Evolutionary conservation across 305 asterid genomes (phyloP), one percentile per base, ranked within the genome.

Genomic region (Fraxinus xanthoxyloides): DNA sequence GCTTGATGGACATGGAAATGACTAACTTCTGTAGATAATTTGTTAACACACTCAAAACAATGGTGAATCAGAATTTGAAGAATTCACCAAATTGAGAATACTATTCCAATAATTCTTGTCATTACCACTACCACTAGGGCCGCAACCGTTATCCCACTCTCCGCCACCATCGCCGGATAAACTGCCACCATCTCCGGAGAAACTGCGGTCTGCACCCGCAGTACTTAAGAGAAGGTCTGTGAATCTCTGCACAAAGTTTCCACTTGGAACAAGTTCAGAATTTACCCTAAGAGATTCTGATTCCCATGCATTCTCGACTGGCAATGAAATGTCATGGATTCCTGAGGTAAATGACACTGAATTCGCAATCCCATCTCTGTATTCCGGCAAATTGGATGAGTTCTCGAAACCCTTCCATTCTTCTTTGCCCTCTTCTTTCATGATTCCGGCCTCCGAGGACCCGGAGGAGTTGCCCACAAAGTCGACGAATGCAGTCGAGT

Each of bases 101-200:
- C 91, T 95, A 75, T 91, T 90, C 98, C 98, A 95, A 73, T 95
- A 95, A 77, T 89, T 90, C 89, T 93, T 94, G 79, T 88, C 89
- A 77, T 92, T 69, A 1, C 83, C 82, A 23, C 51, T 34, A 19
- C 77, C 88, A 28, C 85, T 28, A 3, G 83, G 85, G 34, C 75
- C 84, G 32, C 82, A 61, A 13, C 85, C 81, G 78, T 85, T 85
- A 9, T 88, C 94, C 3, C 94, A 84, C 1, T 91, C 97, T 12
- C 82, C 89, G 51, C 89, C 89, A 32, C 90, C 92, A 0, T 88
- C 85, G 59, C 82, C 91, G 0, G 91, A 76, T 43, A 87, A 85
- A 0, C 87, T 81, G 72, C 89, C 89, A 28, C 89, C 92, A 0
- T 88, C 85, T 54, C 82, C 92, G 0, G 91, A 76, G 54, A 87